These are phyloP conservation scores for Myxozyma neotropica DNA, from an alignment of 805 yeast species.

Conservation along the genomic window DNA sequence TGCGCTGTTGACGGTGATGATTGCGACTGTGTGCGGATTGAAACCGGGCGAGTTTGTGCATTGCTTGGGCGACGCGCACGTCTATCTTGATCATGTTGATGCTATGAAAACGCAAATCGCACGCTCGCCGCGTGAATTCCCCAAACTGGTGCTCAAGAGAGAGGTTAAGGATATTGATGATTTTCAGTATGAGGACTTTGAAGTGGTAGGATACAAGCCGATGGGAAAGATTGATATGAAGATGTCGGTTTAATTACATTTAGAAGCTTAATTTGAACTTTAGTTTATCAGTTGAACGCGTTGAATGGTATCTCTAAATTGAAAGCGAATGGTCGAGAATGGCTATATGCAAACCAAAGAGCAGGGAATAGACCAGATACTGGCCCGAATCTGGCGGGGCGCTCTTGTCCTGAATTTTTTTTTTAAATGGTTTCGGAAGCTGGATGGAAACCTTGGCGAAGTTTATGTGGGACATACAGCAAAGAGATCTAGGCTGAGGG, in stretches of 20 bases:
- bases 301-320: too few relatives aligned
- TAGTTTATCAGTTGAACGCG: background rate
- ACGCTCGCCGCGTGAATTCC: constrained; percentile 79
- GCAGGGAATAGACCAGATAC: too few relatives aligned
- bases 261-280: background rate
- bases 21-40: constrained; percentile 93
- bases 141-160: constrained; percentile 71
- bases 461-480: too few relatives aligned
- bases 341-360: too few relatives aligned
- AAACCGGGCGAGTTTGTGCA: constrained; percentile 95
- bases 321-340: too few relatives aligned
- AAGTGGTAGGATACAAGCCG: constrained; percentile 76
- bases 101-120: constrained; percentile 79
- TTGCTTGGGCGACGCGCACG: constrained; percentile 96
- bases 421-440: too few relatives aligned
- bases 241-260: constrained; percentile 78
- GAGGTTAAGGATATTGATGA: constrained; percentile 75
- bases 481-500: too few relatives aligned
- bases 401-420: too few relatives aligned
- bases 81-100: constrained; percentile 88
- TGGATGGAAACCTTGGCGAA: too few relatives aligned
- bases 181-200: constrained; percentile 86
- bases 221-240: constrained; percentile 87
- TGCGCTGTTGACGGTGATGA: constrained; percentile 88
- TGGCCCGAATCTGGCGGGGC: too few relatives aligned